These are phyloP conservation scores for Galerina sulciceps DNA, from an alignment of 768 basidiomycete species.

Conservation along the genomic window DNA sequence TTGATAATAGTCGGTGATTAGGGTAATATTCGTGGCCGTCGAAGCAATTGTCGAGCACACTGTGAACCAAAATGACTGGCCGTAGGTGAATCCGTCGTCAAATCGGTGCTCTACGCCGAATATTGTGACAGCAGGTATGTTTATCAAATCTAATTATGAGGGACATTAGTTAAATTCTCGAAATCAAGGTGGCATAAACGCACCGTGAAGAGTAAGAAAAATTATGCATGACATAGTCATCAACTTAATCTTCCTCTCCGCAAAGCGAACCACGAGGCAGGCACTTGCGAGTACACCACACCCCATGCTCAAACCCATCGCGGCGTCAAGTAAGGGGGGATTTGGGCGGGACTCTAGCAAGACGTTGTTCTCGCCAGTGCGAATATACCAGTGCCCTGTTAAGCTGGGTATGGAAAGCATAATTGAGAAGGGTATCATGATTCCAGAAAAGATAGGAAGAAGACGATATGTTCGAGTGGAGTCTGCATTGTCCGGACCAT, in stretches of 20 bases:
- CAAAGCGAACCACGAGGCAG: slow-evolving; percentile 69
- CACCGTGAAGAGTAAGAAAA: slow-evolving; percentile 74
- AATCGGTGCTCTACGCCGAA: slow-evolving; percentile 69
- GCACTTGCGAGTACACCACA: slow-evolving; percentile 72
- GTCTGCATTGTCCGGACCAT: slow-evolving; percentile 1
- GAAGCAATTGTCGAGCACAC: slow-evolving; percentile 76
- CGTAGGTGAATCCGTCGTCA: slow-evolving; percentile 72
- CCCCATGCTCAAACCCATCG: slow-evolving; percentile 66
- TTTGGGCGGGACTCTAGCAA: slow-evolving; percentile 55
- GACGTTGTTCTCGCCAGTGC: slow-evolving; percentile 47
- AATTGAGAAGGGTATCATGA: slow-evolving; percentile 76
- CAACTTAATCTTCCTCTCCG: slow-evolving; percentile 65
- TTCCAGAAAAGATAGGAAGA: slow-evolving; percentile 68
- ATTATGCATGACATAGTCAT: slow-evolving; percentile 70
- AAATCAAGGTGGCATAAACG: slow-evolving; percentile 18
- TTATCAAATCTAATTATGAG: slow-evolving; percentile 61
- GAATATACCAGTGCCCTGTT: slow-evolving; percentile 76
- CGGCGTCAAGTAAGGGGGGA: slow-evolving; percentile 60
- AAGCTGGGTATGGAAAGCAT: slow-evolving; percentile 83
- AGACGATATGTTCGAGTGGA: slow-evolving; percentile 51
- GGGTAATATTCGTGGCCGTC: slow-evolving; percentile 64
- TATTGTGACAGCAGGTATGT: slow-evolving; percentile 56
- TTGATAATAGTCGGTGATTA: slow-evolving; percentile 61
- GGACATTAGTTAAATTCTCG: not conserved
- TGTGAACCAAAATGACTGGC: slow-evolving; percentile 76